Conservation (phyloP, 139 green algal genomes). For the Limnomonas spitsbergensis region DNA sequence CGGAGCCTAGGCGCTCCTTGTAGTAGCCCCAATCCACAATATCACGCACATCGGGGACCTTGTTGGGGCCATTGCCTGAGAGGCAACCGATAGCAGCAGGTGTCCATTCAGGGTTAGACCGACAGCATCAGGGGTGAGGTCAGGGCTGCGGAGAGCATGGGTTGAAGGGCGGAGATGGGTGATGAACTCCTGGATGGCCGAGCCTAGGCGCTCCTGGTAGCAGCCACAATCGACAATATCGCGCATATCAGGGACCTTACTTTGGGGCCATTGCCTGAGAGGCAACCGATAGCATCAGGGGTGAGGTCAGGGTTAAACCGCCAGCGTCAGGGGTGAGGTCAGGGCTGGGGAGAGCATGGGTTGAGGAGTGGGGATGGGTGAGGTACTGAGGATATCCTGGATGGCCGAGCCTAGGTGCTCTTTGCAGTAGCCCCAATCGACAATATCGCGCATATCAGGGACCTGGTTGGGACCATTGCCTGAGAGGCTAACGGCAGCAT, state of each 20-base stretch:
- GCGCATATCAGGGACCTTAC: constrained; percentile 73
- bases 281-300: no score
- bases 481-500: no score
- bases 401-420: constrained; percentile 87
- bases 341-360: no score
- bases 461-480: constrained; percentile 38
- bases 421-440: constrained; percentile 98
- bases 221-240: constrained; percentile 96
- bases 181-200: constrained; percentile 98
- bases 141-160: no score
- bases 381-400: constrained; percentile 99
- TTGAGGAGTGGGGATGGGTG: no score
- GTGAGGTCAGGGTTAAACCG: no score
- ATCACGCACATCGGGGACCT: constrained; percentile 76
- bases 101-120: no score
- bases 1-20: constrained; percentile 78
- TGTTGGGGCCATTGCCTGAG: constrained; percentile 32
- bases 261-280: constrained; percentile 34
- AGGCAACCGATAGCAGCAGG: no score
- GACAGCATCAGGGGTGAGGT: no score
- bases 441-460: constrained; percentile 80
- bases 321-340: no score
- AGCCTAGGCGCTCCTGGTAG: constrained; percentile 88
- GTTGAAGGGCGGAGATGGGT: no score
- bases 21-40: constrained; percentile 99